These are phyloP conservation scores for Dendrocalamus sinicus DNA, from an alignment of 176 grass and related monocot genomes.

Conservation along the genomic window DNA sequence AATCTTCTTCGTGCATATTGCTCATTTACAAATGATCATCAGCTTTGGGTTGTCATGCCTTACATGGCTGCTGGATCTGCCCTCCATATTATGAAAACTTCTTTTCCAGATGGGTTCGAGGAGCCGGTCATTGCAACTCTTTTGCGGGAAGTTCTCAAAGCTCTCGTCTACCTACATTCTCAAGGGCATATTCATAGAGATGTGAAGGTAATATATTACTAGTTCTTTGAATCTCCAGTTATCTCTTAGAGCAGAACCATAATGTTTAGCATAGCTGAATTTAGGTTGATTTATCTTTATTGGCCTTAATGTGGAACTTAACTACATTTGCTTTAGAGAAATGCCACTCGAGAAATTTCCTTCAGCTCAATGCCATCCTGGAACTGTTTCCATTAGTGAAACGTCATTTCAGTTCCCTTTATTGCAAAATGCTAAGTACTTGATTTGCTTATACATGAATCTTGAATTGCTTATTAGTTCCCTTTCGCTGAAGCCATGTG, in stretches of 20 bases:
- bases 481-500: neutral
- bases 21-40: slow-evolving; percentile 78
- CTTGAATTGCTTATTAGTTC: slow-evolving; percentile 12
- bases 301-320: slow-evolving; percentile 24
- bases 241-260: neutral
- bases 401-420: neutral
- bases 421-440: neutral
- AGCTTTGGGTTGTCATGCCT: slow-evolving; percentile 98
- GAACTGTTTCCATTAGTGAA: neutral
- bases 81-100: slow-evolving; percentile 94
- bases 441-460: slow-evolving; percentile 24
- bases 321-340: slow-evolving; percentile 3
- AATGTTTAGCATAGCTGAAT: slow-evolving; percentile 22
- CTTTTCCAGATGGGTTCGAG: slow-evolving; percentile 92
- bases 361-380: neutral
- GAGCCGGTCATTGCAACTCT: slow-evolving; percentile 94
- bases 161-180: slow-evolving; percentile 91
- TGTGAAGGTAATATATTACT: slow-evolving; percentile 78
- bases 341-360: neutral
- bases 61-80: slow-evolving; percentile 93
- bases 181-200: slow-evolving; percentile 98
- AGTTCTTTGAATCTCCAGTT: slow-evolving; percentile 12
- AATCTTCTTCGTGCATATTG: slow-evolving; percentile 83
- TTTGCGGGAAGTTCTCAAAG: slow-evolving; percentile 89
- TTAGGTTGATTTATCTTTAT: neutral